A percentile compares a stretch with the other conserved stretches of the same genome.
Evolutionary conservation across 164 flowering plant genomes (phyloP).

Genomic region (Platanus orientalis): DNA sequence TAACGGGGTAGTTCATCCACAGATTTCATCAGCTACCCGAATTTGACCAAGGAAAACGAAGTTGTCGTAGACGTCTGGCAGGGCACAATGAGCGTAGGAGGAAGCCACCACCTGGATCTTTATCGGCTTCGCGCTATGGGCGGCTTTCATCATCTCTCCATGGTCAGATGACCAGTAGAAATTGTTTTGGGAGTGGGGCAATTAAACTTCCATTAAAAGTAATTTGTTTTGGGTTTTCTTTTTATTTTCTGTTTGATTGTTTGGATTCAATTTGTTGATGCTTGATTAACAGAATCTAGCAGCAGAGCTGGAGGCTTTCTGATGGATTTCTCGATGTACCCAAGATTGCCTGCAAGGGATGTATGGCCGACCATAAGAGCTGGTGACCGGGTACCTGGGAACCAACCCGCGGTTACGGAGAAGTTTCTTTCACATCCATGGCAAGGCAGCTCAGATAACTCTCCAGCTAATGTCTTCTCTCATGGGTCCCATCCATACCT

Average conservation of each 20-base stretch:
- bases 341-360: conserved; percentile 36
- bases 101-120: conserved; percentile 80
- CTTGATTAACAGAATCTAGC: conserved; percentile 41
- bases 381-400: conserved; percentile 31
- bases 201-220: not conserved
- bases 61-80: no score
- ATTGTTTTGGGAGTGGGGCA: not conserved
- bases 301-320: conserved; percentile 57
- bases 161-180: conserved; percentile 37
- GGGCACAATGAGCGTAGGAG: no score
- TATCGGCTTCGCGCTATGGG: conserved; percentile 53
- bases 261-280: conserved; percentile 2
- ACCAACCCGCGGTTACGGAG: conserved; percentile 25
- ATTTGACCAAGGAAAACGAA: no score
- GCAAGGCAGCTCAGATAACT: no score
- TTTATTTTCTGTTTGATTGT: not conserved
- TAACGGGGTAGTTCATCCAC: conserved; percentile 18
- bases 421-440: conserved; percentile 36
- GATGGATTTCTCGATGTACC: conserved; percentile 60
- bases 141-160: conserved; percentile 47
- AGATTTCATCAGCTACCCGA: conserved; percentile 86
- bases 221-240: not conserved
- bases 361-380: conserved; percentile 42
- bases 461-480: no score
- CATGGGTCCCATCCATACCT: no score